Base-by-base conservation (phyloP, 2,329 filamentous ascomycete species). In the Purpureocillium lavendulum region DNA sequence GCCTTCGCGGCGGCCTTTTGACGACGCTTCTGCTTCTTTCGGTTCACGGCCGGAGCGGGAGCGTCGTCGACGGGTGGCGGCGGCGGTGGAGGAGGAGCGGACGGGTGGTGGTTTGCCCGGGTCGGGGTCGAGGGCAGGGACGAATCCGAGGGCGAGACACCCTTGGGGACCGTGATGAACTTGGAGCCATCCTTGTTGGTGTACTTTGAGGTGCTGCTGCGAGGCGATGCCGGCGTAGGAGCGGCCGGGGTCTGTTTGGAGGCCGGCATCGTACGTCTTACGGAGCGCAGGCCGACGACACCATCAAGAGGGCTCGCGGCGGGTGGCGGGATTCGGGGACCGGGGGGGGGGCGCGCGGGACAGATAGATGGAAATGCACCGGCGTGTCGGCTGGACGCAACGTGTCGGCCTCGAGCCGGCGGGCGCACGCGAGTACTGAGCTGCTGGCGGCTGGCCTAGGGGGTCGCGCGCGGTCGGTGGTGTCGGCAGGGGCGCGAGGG, bases 11-110 rank as follows among this genome's bases (percentile, higher is more conserved):
- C 84, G 28, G 84, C 84, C 64, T 96, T 96, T 57, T 86, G 83
- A 49, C 89, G 78, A 50, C 89, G 80, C 71, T 95, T 96, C 62
- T 92, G 85, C 70, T 96, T 97, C 72, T 96, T 96, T 57, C 86
- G 80, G 65, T 95, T 96, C 38, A 89, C 82, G 8, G 70, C 56
- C 33, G 68, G 69, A 33, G 69, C 64, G 35, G 61, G 51, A 36
- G 44, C 45, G 44, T 62, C 55, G 43, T 62, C 55, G 43, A 43
- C 38, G 35, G 45, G 50, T 42, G 43, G 42, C 41, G 41, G 44
- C 44, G 42, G 56, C 50, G 49, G 31, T 46, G 49, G 45, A 51
- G 48, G 12, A 6, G 29, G 29, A 6, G 29, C 29, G 13, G 29
- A 13, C 29, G 29, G 29, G 11, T 13, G 44, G 49, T 55, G 44